Conservation (phyloP, 1,284 basidiomycete genomes). For the Irpex sp. region DNA sequence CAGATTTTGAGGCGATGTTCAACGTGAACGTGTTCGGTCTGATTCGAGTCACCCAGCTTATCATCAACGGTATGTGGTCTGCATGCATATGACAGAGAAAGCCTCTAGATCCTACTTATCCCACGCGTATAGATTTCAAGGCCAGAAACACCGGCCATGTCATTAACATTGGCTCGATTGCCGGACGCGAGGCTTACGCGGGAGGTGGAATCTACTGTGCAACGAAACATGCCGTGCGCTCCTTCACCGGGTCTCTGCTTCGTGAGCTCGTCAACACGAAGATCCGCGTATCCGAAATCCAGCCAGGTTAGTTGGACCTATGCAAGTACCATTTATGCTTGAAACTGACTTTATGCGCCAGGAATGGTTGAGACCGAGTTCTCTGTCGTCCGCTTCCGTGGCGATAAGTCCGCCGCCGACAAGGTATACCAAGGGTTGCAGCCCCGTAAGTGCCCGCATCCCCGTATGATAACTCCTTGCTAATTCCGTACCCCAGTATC, state of each 20-base stretch:
- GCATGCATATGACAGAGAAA: not conserved
- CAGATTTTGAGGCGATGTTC: constrained; percentile 87
- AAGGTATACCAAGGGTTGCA: constrained; percentile 88
- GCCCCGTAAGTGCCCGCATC: constrained; percentile 53
- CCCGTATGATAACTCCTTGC: not conserved
- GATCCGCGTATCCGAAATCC: constrained; percentile 89
- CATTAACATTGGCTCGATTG: constrained; percentile 94
- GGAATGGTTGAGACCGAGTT: constrained; percentile 94
- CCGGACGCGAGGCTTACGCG: constrained; percentile 87
- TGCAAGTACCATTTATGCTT: too few species aligned
- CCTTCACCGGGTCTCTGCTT: constrained; percentile 83
- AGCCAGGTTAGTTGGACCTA: constrained; percentile 62
- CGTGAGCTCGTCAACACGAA: constrained; percentile 89
- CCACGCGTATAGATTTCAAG: constrained; percentile 73
- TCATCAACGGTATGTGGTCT: constrained; percentile 56
- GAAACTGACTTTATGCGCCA: constrained; percentile 18
- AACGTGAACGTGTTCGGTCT: constrained; percentile 90
- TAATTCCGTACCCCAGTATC: constrained; percentile 45
- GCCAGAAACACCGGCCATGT: constrained; percentile 84
- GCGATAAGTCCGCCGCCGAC: constrained; percentile 76
- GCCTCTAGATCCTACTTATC: not conserved
- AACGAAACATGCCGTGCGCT: constrained; percentile 86
- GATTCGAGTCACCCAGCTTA: constrained; percentile 77
- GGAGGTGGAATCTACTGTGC: constrained; percentile 84
- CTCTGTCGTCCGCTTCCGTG: constrained; percentile 84